Evolutionary conservation across 495 filamentous ascomycete genomes (phyloP).

Genomic region (Podospora pseudocomata): DNA sequence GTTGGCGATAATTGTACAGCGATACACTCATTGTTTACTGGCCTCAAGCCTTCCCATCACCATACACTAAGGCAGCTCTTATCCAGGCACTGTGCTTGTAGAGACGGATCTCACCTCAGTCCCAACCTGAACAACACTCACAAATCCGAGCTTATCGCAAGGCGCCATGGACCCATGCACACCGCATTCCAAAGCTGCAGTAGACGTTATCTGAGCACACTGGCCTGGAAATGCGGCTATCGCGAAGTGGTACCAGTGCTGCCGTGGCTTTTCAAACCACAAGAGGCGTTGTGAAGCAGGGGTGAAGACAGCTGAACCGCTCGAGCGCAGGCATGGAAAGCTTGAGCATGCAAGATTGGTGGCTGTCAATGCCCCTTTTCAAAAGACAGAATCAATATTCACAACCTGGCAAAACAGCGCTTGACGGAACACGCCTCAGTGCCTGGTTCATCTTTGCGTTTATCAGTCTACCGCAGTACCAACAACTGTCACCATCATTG

Average conservation of each 20-base stretch:
- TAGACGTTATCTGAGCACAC: background rate
- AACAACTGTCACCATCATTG: background rate
- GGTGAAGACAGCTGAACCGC: constrained; percentile 1
- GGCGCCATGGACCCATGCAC: background rate
- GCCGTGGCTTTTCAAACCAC: background rate
- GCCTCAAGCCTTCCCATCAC: no score
- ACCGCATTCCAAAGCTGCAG: background rate
- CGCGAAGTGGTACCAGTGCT: background rate
- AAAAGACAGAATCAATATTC: background rate
- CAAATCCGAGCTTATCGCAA: background rate
- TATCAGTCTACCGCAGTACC: no score
- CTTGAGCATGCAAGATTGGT: background rate
- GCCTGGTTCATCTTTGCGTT: background rate
- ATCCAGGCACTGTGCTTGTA: background rate
- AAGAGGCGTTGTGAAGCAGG: background rate
- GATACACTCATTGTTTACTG: background rate
- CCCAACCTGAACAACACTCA: background rate
- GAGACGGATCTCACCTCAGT: background rate
- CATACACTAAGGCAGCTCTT: background rate
- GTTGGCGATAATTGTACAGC: background rate
- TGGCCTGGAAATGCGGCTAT: background rate
- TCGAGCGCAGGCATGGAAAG: background rate
- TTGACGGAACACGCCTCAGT: background rate
- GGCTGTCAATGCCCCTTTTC: background rate
- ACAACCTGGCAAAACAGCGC: background rate